Conservation (phyloP, 129 eudicot species). For the Flaveria sonorensis region DNA sequence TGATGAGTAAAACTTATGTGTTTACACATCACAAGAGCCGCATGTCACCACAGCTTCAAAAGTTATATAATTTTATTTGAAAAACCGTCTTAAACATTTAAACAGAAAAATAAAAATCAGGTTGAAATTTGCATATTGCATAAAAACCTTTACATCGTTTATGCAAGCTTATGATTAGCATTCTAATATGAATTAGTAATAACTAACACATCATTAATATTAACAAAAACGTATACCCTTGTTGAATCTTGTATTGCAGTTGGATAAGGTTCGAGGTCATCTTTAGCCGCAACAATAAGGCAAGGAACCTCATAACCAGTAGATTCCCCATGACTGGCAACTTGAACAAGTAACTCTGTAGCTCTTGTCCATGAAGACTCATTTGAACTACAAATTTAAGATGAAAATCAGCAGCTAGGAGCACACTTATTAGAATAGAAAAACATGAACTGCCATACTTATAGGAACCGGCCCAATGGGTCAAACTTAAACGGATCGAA, state of each 20-base stretch:
- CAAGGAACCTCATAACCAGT: conserved; percentile 93
- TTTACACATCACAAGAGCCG: background rate
- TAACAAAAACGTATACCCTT: conserved; percentile 53
- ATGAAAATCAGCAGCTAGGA: conserved; percentile 13
- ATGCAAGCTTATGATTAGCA: background rate
- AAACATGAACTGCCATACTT: background rate
- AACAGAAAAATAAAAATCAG: background rate
- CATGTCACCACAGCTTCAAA: background rate
- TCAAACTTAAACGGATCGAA: background rate
- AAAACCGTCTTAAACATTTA: background rate
- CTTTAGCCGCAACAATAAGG: conserved; percentile 91
- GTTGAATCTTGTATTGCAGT: conserved; percentile 90
- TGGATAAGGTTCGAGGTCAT: conserved; percentile 77
- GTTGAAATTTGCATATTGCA: background rate
- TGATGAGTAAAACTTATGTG: conserved; percentile 1
- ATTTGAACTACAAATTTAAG: conserved; percentile 46
- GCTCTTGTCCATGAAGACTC: conserved; percentile 78
- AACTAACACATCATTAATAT: background rate
- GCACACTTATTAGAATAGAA: background rate
- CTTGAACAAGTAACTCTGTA: conserved; percentile 82
- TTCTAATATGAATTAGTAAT: background rate
- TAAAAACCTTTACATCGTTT: background rate
- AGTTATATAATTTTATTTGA: background rate
- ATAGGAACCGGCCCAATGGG: background rate
- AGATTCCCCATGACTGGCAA: conserved; percentile 87